Base-by-base conservation (phyloP, 2,329 filamentous ascomycete genomes). In the Cryphonectria naterciae region DNA sequence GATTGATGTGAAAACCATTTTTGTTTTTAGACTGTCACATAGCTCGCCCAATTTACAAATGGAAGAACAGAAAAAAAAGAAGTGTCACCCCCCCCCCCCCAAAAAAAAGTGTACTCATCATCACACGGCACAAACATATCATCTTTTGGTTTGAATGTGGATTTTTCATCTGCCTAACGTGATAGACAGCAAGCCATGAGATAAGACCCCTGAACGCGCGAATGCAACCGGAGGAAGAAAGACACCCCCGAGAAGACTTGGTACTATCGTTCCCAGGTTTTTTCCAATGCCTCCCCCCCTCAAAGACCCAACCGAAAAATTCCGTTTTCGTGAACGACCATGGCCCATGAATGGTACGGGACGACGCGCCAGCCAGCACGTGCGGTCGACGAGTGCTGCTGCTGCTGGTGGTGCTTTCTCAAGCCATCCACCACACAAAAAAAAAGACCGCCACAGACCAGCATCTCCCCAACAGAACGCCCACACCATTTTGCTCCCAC, bases 171-270 rank as follows among this genome's bases (percentile, higher is more conserved):
- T 78, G 79, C 79, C 79, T 80, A 81, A 81, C 78, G 74, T 81
- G 80, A 82, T 81, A 43, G 63, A 66, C 54, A 83, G 81, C 77
- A 79, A 80, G 81, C 80, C 81, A 79, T 81, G 75, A 79, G 79
- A 80, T 79, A 79, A 80, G 79, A 80, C 78, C 67, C 80, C 80
- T 77, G 79, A 82, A 83, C 81, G 80, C 79, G 80, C 80, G 83
- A 83, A 83, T 81, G 81, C 81, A 83, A 76, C 77, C 73, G 73
- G 77, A 74, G 77, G 77, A 78, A 70, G 79, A 81, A 81, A 79
- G 81, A 79, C 74, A 76, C 75, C 71, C 68, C 58, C 68, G 68
- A 22, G 35, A 68, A 68, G 54, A 70, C 65, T 65, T 70, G 39
- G 19, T 68, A 39, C 39, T 61, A 25, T 67, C 37, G 60, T 68